Conservation (phyloP, 176 grass and related monocot genomes). For the Triticum timopheevii region DNA sequence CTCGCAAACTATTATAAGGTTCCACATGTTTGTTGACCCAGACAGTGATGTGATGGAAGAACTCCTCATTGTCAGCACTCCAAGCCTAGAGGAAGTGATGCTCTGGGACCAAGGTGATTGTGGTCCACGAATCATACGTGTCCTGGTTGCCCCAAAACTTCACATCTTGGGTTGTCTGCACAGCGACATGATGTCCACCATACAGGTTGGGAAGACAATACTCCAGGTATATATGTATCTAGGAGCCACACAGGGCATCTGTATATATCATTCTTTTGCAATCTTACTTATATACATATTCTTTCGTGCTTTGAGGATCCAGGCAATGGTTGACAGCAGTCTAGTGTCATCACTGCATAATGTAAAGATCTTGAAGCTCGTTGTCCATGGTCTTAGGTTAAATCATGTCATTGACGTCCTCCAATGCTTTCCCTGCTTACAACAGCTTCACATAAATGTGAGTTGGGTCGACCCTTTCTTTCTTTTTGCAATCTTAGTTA, state of each 20-base stretch:
- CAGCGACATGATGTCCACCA: neutral
- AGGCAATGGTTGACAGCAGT: neutral
- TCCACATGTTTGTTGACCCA: neutral
- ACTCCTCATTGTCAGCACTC: too few relatives aligned
- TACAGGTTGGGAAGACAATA: neutral
- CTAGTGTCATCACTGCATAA: neutral
- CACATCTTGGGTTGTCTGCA: neutral
- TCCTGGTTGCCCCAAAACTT: neutral
- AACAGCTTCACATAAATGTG: neutral
- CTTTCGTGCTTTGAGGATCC: neutral
- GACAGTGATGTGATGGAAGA: neutral
- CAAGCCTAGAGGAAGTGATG: too few relatives aligned
- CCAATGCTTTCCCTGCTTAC: neutral
- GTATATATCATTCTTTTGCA: neutral
- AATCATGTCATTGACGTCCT: neutral
- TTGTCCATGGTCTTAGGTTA: neutral
- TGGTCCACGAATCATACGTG: neutral
- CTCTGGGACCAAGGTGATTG: neutral
- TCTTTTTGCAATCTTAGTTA: neutral
- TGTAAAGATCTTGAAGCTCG: neutral
- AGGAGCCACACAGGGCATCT: too few relatives aligned
- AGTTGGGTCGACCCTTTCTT: neutral
- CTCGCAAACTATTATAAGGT: neutral
- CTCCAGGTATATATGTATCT: neutral
- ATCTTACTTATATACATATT: neutral